These are phyloP conservation scores for Hypoxylon crocopeplum DNA, from an alignment of 495 filamentous ascomycete species.

Conservation along the genomic window DNA sequence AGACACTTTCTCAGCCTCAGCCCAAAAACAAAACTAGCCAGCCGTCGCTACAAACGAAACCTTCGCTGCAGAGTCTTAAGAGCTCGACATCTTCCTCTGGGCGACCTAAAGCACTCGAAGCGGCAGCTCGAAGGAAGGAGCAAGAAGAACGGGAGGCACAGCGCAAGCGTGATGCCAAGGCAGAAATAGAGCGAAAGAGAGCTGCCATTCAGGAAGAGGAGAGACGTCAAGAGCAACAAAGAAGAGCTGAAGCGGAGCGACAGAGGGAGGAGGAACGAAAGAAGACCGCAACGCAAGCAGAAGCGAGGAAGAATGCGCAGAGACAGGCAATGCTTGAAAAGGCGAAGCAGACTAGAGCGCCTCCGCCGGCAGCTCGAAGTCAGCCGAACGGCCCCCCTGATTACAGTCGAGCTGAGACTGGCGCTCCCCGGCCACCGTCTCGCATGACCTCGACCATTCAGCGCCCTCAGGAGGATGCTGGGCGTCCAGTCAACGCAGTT, in stretches of 20 bases:
- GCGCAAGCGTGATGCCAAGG: slow-evolving; percentile 79
- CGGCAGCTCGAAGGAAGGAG: slow-evolving; percentile 78
- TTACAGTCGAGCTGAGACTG: slow-evolving; percentile 43
- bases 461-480: slow-evolving; percentile 47
- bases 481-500: slow-evolving; percentile 51
- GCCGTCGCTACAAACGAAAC: slow-evolving; percentile 67
- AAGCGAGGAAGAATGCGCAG: slow-evolving; percentile 71
- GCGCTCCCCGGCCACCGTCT: slow-evolving; percentile 47
- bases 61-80: slow-evolving; percentile 72
- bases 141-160: slow-evolving; percentile 79
- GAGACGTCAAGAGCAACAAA: slow-evolving; percentile 57
- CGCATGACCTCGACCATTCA: slow-evolving; percentile 50
- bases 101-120: slow-evolving; percentile 66
- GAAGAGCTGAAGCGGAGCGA: slow-evolving; percentile 56
- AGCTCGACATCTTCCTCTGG: slow-evolving; percentile 67
- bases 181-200: slow-evolving; percentile 77
- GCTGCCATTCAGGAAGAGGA: slow-evolving; percentile 66
- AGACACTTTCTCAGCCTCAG: slow-evolving; percentile 60
- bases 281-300: slow-evolving; percentile 45
- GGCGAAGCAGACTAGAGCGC: slow-evolving; percentile 61
- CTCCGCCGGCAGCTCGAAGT: slow-evolving; percentile 57
- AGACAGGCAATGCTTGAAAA: slow-evolving; percentile 76
- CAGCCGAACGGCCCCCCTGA: slow-evolving; percentile 58
- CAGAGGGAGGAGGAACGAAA: slow-evolving; percentile 58
- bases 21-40: slow-evolving; percentile 71